Evolutionary conservation across 768 basidiomycete genomes (phyloP).

Genomic region (Asterophora lycoperdoides): DNA sequence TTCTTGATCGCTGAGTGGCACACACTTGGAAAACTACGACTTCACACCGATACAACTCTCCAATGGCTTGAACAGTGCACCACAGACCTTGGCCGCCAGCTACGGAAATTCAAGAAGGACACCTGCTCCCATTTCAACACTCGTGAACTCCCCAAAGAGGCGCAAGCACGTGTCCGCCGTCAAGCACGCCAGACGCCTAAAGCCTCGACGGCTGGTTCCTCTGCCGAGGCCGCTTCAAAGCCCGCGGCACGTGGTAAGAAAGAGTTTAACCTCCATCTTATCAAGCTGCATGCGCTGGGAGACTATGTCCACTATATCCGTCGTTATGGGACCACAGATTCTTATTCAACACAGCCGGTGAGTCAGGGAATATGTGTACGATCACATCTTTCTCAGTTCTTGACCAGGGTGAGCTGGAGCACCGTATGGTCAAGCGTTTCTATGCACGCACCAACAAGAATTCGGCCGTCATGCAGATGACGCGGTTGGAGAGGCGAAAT

Average conservation of each 20-base stretch:
- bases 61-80: slow-evolving; percentile 4
- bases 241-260: not conserved
- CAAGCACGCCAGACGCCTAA: not conserved
- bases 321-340: slow-evolving; percentile 28
- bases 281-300: slow-evolving; percentile 28
- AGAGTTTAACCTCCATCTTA: slow-evolving; percentile 18
- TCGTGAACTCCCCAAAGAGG: slow-evolving; percentile 10
- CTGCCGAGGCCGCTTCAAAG: not conserved
- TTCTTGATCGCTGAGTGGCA: slow-evolving; percentile 23
- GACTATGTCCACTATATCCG: slow-evolving; percentile 23
- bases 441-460: slow-evolving; percentile 5
- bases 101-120: slow-evolving; percentile 6
- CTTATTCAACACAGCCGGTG: slow-evolving; percentile 30
- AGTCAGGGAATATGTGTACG: not conserved
- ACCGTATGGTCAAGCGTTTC: not conserved
- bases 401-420: slow-evolving; percentile 8
- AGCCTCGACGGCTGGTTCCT: not conserved
- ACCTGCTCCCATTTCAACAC: slow-evolving; percentile 10
- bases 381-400: not conserved
- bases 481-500: not conserved
- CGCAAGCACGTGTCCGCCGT: slow-evolving; percentile 1
- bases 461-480: not conserved
- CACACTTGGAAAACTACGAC: slow-evolving; percentile 20
- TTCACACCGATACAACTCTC: slow-evolving; percentile 13
- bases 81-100: slow-evolving; percentile 9